These are phyloP conservation scores for Diaporthe destruens DNA, from an alignment of 2,329 filamentous ascomycete genomes.

Conservation along the genomic window DNA sequence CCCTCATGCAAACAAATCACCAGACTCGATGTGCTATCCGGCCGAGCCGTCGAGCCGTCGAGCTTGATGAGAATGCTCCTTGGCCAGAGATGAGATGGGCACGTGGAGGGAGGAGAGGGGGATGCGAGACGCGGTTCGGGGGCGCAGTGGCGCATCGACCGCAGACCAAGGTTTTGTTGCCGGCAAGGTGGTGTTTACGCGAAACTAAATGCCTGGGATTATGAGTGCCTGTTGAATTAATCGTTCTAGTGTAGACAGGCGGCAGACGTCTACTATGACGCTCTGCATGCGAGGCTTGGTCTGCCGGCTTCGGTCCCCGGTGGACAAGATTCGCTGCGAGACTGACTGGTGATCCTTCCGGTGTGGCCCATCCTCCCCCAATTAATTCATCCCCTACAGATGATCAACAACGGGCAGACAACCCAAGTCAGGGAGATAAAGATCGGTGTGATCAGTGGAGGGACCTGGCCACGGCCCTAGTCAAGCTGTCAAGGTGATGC, in stretches of 20 bases:
- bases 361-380: slow-evolving; percentile 10
- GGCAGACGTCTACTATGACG: background rate
- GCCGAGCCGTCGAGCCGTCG: slow-evolving; percentile 26
- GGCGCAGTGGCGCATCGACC: slow-evolving; percentile 14
- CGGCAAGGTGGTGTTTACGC: slow-evolving; percentile 1
- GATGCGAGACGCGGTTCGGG: background rate
- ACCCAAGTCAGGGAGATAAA: slow-evolving; percentile 21
- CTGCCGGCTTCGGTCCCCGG: slow-evolving; percentile 22
- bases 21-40: slow-evolving; percentile 18
- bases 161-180: slow-evolving; percentile 9
- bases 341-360: slow-evolving; percentile 14
- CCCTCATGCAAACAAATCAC: slow-evolving; percentile 33
- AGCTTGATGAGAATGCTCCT: slow-evolving; percentile 16
- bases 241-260: background rate
- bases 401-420: slow-evolving; percentile 16
- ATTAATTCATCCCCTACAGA: slow-evolving; percentile 25
- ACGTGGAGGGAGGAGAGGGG: background rate
- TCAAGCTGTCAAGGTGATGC: slow-evolving; percentile 25
- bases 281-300: slow-evolving; percentile 7
- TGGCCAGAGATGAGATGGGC: slow-evolving; percentile 1
- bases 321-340: slow-evolving; percentile 11
- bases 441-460: slow-evolving; percentile 28
- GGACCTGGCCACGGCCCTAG: background rate
- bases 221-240: background rate
- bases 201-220: background rate